phyloP scores from a whole-genome alignment of 1,284 basidiomycete species.

The Ustilago hordei region DNA sequence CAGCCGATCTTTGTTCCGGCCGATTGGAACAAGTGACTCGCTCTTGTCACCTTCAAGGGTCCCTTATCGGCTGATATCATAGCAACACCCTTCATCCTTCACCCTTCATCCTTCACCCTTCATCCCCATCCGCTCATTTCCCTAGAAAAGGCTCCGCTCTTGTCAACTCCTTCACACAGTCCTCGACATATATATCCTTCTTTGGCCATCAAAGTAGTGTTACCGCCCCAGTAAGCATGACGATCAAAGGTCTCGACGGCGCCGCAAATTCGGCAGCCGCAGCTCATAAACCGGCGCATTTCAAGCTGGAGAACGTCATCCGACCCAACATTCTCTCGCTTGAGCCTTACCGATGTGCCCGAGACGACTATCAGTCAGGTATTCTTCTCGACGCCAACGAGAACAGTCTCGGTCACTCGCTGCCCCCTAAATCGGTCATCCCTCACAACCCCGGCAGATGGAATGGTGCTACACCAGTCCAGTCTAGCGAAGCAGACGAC shows the following conservation, averaged over 20 bases:
- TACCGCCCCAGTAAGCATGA: slow-evolving; percentile 16
- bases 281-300: slow-evolving; percentile 69
- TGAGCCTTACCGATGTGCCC: slow-evolving; percentile 92
- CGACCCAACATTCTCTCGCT: slow-evolving; percentile 92
- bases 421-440: slow-evolving; percentile 71
- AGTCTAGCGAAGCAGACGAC: slow-evolving; percentile 38
- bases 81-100: neutral
- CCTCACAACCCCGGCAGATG: slow-evolving; percentile 42
- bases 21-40: slow-evolving; percentile 52
- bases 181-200: neutral
- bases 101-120: neutral
- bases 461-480: slow-evolving; percentile 28
- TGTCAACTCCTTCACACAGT: neutral
- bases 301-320: slow-evolving; percentile 73
- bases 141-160: neutral
- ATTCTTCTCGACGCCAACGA: slow-evolving; percentile 99
- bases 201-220: neutral
- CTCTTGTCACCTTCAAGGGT: neutral
- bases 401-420: slow-evolving; percentile 89
- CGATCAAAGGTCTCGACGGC: slow-evolving; percentile 52
- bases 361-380: slow-evolving; percentile 93
- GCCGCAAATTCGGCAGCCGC: slow-evolving; percentile 29
- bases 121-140: neutral
- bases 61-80: neutral
- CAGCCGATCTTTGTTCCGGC: slow-evolving; percentile 15